Base-by-base conservation (phyloP, 306 rosid genomes). In the Lathyrus oleraceus region DNA sequence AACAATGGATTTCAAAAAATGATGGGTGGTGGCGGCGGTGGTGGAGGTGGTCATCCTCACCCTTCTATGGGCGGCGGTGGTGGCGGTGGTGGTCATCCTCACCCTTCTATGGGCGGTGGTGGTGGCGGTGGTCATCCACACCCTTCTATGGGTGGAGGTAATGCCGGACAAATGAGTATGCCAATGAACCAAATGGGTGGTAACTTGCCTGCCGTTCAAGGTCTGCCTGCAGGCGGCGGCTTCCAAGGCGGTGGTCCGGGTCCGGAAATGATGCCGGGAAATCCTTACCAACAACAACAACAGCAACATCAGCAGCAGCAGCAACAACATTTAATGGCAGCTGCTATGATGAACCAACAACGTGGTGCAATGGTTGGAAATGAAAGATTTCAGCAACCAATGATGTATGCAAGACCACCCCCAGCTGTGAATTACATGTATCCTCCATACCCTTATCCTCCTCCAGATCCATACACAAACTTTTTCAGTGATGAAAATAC, bases 401-500 rank as follows among this genome's bases (percentile, higher is more conserved):
- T 93, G 98, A 87, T 90, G 92, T 94, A 94, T 32, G 84, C 88
- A 0, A 73, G 87, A 42, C 90, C 88, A 0, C 88, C 94, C 0
- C 85, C 94, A 0, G 86, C 87, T 0, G 84, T 85, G 8, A 88
- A 84, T 66, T 85, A 83, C 58, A 78, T 81, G 81, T 74, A 78
- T 3, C 81, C 90, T 61, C 88, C 87, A 3, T 73, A 81, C 17
- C 76, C 80, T 0, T 79, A 83, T 8, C 87, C 82, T 6, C 90
- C 81, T 15, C 75, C 82, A 0, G 98, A 90, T 10, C 83, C 83
- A 0, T 89, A 91, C 58, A 27, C 89, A 4, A 81, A 91, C 76
- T 81, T 78, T 51, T 94, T 91, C 87, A 89, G 91, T 45, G 96
- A 94, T 43, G 99, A 95, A 38, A 91, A 91, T 67, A 84, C 99